Conservation (phyloP, 345 rosid species). For the Gossypium ekmanianum region DNA sequence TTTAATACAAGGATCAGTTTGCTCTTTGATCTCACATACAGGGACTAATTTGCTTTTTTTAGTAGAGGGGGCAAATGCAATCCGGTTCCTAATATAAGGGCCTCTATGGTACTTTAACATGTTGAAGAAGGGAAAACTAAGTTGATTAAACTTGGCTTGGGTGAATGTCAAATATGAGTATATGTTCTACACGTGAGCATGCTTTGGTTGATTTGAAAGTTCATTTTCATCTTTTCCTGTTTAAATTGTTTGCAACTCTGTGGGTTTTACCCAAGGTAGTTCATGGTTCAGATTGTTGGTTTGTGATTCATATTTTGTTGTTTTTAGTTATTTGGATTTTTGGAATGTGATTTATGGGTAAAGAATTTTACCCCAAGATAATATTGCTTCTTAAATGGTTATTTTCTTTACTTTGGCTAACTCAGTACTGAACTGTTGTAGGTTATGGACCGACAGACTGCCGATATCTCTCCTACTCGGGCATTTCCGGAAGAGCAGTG, state of each 20-base stretch:
- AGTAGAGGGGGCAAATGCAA: no score
- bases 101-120: not conserved
- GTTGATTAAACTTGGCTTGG: not conserved
- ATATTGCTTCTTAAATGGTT: not conserved
- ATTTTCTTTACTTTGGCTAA: not conserved
- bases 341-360: not conserved
- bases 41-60: no score
- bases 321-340: not conserved
- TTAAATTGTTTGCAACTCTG: not conserved
- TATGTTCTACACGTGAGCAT: not conserved
- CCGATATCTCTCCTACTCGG: slow-evolving; percentile 39
- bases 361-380: not conserved
- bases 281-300: not conserved
- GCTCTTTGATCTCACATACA: no score
- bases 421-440: slow-evolving; percentile 23
- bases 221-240: not conserved
- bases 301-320: not conserved
- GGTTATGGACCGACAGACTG: slow-evolving; percentile 54
- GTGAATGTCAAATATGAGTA: not conserved
- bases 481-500: slow-evolving; percentile 46
- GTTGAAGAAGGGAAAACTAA: not conserved
- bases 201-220: not conserved
- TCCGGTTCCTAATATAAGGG: no score
- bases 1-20: no score
- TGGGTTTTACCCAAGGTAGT: not conserved